phyloP scores from a whole-genome alignment of 1,284 basidiomycete species.

The Lentinus polychrous region DNA sequence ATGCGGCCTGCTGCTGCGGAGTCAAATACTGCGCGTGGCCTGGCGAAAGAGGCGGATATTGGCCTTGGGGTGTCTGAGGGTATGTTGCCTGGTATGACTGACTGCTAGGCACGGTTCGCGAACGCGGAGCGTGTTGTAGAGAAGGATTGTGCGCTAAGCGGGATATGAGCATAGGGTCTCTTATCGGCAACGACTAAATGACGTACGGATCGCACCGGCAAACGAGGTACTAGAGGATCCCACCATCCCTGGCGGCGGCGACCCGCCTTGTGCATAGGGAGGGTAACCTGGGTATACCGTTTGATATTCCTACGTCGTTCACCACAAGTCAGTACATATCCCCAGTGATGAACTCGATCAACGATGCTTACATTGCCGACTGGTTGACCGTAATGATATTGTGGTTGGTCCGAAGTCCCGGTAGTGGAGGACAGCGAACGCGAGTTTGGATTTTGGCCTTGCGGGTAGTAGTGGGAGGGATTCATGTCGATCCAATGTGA shows the following conservation, averaged over 20 bases:
- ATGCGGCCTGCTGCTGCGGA: neutral
- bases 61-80: neutral
- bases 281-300: neutral
- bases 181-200: neutral
- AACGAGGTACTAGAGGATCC: neutral
- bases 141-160: neutral
- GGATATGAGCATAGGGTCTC: neutral
- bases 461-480: constrained; percentile 4
- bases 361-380: neutral
- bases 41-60: neutral
- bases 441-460: constrained; percentile 2
- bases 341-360: neutral
- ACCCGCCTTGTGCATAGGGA: neutral
- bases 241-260: neutral
- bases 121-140: neutral
- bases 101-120: neutral
- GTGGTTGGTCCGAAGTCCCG: neutral
- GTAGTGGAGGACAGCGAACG: constrained; percentile 9
- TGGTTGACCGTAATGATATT: neutral
- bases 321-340: no score
- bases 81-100: neutral
- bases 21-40: neutral
- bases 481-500: constrained; percentile 3
- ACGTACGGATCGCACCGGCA: constrained; percentile 3
- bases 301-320: neutral